Base-by-base conservation (phyloP, 139 green algal genomes). In the Coelastrella sp. region DNA sequence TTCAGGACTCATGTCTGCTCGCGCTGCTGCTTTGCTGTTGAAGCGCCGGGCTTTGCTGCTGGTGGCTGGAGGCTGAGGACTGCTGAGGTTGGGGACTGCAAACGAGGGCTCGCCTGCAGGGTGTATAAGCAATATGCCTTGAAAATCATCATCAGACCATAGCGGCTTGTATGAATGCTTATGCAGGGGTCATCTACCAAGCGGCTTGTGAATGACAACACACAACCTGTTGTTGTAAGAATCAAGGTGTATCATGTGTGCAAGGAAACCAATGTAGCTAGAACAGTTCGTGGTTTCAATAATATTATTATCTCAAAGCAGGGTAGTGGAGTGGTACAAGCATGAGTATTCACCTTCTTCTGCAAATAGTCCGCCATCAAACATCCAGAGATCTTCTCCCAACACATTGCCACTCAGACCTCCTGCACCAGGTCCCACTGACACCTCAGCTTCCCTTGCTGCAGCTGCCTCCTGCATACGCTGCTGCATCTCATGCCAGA, bases 401-500 rank as follows among this genome's bases (percentile, higher is more conserved):
- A 82, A n/a, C 19, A 82, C 50, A 35, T 63, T 81, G 73, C 73
- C 35, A 48, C 35, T 40, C 40, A 60, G 68, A 43, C 7, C 32
- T 2, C 34, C 27, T 4, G 38, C 23, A 25, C 53, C 82, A 8
- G 45, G 21, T 7, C 51, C 34, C 7, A 48, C 40, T 59, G 43
- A 76, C 32, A 30, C 23, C 63, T 84, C 79, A 32, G 76, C 82
- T 77, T 60, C 89, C 67, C 41, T 34, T 7, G 73, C 32, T 13
- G 67, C 66, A 0, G 62, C 53, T 37, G 69, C 13, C 13, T 43
- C 23, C 38, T 77, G 73, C 67, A 83, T 9, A 35, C 91, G 72
- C 68, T 88, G 72, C 85, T 89, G 86, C 92, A 94, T 94, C 59
- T 90, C 79, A 30, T 95, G 89, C 92, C 92, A 95, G 72, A 95